These are phyloP conservation scores for Calonectria pseudoreteaudii DNA, from an alignment of 2,329 filamentous ascomycete genomes.

Conservation along the genomic window DNA sequence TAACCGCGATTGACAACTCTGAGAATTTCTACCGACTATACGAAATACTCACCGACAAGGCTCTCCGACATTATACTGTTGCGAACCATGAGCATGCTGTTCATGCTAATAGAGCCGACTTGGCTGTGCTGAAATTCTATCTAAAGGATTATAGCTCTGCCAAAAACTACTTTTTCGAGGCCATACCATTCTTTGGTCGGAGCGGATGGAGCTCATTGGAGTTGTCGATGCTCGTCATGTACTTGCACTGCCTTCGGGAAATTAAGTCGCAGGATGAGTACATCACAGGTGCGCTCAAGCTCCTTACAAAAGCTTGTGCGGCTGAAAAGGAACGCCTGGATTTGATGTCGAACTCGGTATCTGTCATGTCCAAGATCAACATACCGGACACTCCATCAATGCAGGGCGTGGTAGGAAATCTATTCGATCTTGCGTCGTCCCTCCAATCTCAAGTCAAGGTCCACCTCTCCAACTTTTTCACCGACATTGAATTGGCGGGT, in stretches of 20 bases:
- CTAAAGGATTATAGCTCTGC: constrained; percentile 80
- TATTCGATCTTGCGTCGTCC: constrained; percentile 58
- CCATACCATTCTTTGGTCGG: constrained; percentile 83
- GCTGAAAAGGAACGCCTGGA: constrained; percentile 63
- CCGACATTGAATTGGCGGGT: constrained; percentile 74
- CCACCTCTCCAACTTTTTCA: constrained; percentile 80
- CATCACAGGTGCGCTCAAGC: constrained; percentile 78
- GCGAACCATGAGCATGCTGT: constrained; percentile 83
- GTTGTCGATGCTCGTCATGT: constrained; percentile 86
- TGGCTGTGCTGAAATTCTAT: constrained; percentile 86
- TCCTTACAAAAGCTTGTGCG: constrained; percentile 75
- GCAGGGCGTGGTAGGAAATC: constrained; percentile 59
- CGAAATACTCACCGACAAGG: constrained; percentile 84
- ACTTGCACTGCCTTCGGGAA: constrained; percentile 83
- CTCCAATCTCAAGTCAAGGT: constrained; percentile 72
- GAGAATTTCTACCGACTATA: constrained; percentile 76
- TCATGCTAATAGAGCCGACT: constrained; percentile 82
- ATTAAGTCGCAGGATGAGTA: constrained; percentile 84
- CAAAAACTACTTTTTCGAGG: constrained; percentile 80
- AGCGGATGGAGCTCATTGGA: constrained; percentile 85
- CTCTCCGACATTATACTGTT: constrained; percentile 84
- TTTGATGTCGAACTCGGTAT: constrained; percentile 46
- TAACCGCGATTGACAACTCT: constrained; percentile 69
- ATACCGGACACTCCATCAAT: constrained; percentile 53
- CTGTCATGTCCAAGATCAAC: constrained; percentile 29